These are phyloP conservation scores for Helicocarpus griseus DNA, from an alignment of 2,329 filamentous ascomycete species.

Conservation along the genomic window DNA sequence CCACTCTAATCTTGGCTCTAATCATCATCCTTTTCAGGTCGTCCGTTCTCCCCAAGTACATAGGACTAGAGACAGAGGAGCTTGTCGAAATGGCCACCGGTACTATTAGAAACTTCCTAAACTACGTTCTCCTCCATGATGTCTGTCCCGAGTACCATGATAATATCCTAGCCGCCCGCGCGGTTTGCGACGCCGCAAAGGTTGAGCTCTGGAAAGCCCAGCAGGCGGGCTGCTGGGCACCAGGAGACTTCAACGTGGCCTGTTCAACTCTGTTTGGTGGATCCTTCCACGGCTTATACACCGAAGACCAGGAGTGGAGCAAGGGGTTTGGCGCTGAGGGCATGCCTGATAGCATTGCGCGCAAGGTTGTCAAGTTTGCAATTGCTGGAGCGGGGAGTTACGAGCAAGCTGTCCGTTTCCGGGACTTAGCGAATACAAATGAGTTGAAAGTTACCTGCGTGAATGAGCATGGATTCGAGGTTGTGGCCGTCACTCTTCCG, in stretches of 20 bases:
- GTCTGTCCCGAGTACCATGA: conserved; percentile 72
- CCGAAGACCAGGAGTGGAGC: conserved; percentile 33
- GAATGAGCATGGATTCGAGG: conserved; percentile 51
- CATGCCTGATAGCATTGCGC: conserved; percentile 39
- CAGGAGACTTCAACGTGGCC: conserved; percentile 72
- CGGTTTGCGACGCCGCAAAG: conserved; percentile 56
- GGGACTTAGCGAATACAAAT: conserved; percentile 23
- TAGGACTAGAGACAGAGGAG: conserved; percentile 44
- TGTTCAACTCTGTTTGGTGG: conserved; percentile 60
- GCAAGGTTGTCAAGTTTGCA: conserved; percentile 41
- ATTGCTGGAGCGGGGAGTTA: conserved; percentile 39
- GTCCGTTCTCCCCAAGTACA: conserved; percentile 46
- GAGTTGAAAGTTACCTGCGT: conserved; percentile 35
- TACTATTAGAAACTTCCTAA: conserved; percentile 75
- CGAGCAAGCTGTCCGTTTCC: conserved; percentile 29
- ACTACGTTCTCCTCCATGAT: conserved; percentile 73
- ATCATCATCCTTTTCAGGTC: conserved; percentile 33
- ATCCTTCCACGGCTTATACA: conserved; percentile 34
- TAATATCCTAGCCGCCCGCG: conserved; percentile 57
- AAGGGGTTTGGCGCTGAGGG: conserved; percentile 21
- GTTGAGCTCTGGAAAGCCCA: conserved; percentile 55
- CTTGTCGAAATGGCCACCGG: conserved; percentile 52
- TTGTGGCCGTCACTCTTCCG: conserved; percentile 44
- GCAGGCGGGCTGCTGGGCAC: conserved; percentile 46
- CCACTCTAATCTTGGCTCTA: background rate